phyloP scores from a whole-genome alignment of 345 rosid species.

The Eucalyptus cloeziana region DNA sequence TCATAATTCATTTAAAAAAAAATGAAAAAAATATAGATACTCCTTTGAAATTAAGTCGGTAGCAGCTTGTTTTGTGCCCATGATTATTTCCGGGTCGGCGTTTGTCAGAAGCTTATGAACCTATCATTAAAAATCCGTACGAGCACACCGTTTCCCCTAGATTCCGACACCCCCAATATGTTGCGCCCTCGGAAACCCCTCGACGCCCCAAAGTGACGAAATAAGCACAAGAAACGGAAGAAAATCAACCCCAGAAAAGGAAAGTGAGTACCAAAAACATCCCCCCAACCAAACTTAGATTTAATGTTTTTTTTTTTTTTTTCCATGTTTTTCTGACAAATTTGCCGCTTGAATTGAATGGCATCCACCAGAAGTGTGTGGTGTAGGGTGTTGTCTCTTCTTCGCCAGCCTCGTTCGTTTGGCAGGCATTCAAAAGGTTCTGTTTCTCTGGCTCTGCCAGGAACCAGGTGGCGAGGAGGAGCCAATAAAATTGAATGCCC shows the following conservation, averaged over 20 bases:
- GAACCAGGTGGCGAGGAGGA: neutral
- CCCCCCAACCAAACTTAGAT: neutral
- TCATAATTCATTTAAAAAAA: too few relatives aligned
- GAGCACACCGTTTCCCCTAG: neutral
- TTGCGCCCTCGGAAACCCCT: neutral
- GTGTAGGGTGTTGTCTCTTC: neutral
- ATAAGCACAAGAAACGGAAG: neutral
- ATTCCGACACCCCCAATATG: neutral
- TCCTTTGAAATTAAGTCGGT: neutral
- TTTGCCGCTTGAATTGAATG: neutral
- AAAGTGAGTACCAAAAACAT: neutral
- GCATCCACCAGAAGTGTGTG: neutral
- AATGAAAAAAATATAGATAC: neutral
- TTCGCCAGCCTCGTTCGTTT: neutral
- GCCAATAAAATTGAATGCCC: neutral
- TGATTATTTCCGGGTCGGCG: neutral
- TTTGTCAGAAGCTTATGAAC: neutral
- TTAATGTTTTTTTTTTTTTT: too few relatives aligned
- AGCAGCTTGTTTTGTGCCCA: neutral
- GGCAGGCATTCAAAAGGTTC: neutral
- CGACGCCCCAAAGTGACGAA: neutral
- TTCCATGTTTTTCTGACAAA: too few relatives aligned
- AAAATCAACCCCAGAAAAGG: neutral
- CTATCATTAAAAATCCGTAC: neutral
- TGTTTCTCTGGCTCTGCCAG: neutral